These are phyloP conservation scores for Aspergillus leporis DNA, from an alignment of 495 filamentous ascomycete genomes.

Conservation along the genomic window DNA sequence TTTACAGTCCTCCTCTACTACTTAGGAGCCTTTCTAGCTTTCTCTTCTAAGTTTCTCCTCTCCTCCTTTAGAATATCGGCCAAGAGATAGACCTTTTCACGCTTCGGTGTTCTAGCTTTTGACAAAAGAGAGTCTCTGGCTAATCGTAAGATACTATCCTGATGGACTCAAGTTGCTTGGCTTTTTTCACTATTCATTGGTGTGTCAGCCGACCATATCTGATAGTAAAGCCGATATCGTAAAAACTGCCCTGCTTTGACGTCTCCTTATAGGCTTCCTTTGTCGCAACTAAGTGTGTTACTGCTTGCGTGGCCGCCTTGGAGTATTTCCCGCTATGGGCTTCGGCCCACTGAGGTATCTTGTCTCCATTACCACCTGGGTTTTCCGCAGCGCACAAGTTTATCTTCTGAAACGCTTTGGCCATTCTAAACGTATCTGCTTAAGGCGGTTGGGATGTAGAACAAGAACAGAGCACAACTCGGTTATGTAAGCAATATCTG, in stretches of 20 bases:
- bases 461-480: neutral
- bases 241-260: slow-evolving; percentile 44
- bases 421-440: slow-evolving; percentile 25
- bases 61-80: slow-evolving; percentile 35
- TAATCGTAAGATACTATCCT: slow-evolving; percentile 63
- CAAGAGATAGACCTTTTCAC: slow-evolving; percentile 48
- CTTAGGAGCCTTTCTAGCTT: slow-evolving; percentile 22
- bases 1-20: slow-evolving; percentile 24
- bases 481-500: neutral
- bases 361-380: slow-evolving; percentile 38
- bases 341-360: slow-evolving; percentile 56
- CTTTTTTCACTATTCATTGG: slow-evolving; percentile 41
- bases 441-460: neutral
- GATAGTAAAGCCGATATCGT: neutral
- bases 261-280: slow-evolving; percentile 52
- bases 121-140: slow-evolving; percentile 55
- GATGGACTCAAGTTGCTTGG: slow-evolving; percentile 35
- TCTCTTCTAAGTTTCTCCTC: slow-evolving; percentile 19
- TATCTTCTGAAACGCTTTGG: slow-evolving; percentile 32
- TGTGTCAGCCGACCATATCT: neutral
- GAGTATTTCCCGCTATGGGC: slow-evolving; percentile 52
- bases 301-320: slow-evolving; percentile 34
- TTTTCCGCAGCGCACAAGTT: slow-evolving; percentile 36
- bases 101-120: slow-evolving; percentile 28
- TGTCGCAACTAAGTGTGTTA: slow-evolving; percentile 62